phyloP scores from a whole-genome alignment of 768 basidiomycete species.

The Suillus brevipes region DNA sequence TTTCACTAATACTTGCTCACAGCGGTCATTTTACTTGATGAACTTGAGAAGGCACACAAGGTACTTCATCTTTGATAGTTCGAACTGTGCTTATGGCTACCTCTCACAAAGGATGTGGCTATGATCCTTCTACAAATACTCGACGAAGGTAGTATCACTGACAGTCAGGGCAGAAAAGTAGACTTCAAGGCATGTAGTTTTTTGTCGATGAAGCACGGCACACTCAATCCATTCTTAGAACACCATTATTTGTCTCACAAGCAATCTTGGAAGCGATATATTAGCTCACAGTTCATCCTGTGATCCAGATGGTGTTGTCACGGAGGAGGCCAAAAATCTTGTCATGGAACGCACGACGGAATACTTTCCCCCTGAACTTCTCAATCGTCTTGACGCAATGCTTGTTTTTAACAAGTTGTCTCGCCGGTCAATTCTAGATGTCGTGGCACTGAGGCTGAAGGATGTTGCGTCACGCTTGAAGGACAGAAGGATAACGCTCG shows the following conservation, averaged over 20 bases:
- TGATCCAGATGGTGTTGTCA: constrained; percentile 63
- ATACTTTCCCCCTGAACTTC: constrained; percentile 87
- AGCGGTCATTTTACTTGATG: constrained; percentile 68
- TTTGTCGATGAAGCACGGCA: background rate
- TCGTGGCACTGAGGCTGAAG: constrained; percentile 72
- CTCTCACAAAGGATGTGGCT: constrained; percentile 63
- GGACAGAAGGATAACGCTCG: constrained; percentile 64
- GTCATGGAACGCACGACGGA: constrained; percentile 76
- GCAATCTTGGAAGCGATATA: constrained; percentile 82
- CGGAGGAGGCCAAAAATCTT: constrained; percentile 55
- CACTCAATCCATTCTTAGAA: constrained; percentile 46
- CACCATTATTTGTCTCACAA: constrained; percentile 89
- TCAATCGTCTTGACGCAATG: constrained; percentile 87
- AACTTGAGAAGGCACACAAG: constrained; percentile 83
- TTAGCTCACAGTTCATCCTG: constrained; percentile 68
- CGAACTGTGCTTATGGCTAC: background rate
- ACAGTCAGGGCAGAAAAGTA: constrained; percentile 89
- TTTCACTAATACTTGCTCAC: background rate
- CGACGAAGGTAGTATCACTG: constrained; percentile 87
- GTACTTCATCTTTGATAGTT: constrained; percentile 28
- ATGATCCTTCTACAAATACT: constrained; percentile 91
- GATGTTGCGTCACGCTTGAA: constrained; percentile 72
- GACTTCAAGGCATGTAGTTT: constrained; percentile 71
- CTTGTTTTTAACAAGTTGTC: constrained; percentile 91
- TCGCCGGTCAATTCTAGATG: constrained; percentile 66